Conservation (phyloP, 2,329 filamentous ascomycete species). For the Colletotrichum australisinense region DNA sequence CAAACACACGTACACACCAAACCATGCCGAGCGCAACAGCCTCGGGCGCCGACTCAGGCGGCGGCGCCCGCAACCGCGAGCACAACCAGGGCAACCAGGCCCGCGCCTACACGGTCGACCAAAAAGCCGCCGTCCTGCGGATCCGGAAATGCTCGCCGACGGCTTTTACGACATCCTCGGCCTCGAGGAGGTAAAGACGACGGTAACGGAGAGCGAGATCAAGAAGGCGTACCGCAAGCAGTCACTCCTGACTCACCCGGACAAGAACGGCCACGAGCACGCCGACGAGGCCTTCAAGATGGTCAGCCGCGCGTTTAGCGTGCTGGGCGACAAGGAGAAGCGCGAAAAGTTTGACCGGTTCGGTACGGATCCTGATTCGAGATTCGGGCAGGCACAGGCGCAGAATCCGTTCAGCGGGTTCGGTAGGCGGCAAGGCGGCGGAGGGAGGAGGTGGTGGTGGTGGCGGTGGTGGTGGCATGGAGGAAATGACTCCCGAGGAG, state of each 20-base stretch:
- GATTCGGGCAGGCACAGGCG: constrained; percentile 76
- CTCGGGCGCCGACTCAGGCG: constrained; percentile 64
- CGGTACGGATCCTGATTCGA: constrained; percentile 91
- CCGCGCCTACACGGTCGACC: constrained; percentile 86
- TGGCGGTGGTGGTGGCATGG: constrained; percentile 78
- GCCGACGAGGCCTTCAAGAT: constrained; percentile 99
- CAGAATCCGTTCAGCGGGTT: constrained; percentile 75
- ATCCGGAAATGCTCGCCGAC: constrained; percentile 87
- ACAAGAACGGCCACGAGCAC: constrained; percentile 97
- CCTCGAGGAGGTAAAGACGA: constrained; percentile 71
- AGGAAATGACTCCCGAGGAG: constrained; percentile 95
- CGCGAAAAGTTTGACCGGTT: constrained; percentile 87
- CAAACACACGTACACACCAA: background rate
- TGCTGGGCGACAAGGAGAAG: constrained; percentile 94
- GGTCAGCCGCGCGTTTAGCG: constrained; percentile 92
- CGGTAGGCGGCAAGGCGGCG: constrained; percentile 54
- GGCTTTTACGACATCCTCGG: constrained; percentile 94
- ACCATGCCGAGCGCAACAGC: constrained; percentile 62
- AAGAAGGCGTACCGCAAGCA: constrained; percentile 98
- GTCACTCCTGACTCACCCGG: constrained; percentile 93
- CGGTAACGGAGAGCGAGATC: constrained; percentile 84
- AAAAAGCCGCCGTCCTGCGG: constrained; percentile 90
- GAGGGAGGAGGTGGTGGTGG: constrained; percentile 59
- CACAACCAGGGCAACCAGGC: constrained; percentile 83
- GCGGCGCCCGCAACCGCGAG: constrained; percentile 63